Evolutionary conservation across 1,284 basidiomycete genomes (phyloP).

Genomic region (Takashimella tepidaria): DNA sequence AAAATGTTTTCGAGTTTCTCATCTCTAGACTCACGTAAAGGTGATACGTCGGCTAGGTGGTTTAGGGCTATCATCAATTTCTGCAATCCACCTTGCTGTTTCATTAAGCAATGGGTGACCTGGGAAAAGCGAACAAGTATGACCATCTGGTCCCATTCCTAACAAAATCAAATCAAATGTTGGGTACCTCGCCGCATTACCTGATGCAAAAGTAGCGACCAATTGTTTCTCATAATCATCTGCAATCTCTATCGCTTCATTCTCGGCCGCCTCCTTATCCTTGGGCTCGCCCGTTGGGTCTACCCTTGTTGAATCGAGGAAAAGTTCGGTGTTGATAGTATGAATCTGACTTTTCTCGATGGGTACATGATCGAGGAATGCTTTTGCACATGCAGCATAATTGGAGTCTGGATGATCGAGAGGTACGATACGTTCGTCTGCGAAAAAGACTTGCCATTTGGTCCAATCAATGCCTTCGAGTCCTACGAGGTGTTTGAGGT

Average conservation of each 20-base stretch:
- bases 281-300: slow-evolving; percentile 49
- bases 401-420: slow-evolving; percentile 90
- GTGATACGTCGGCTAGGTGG: slow-evolving; percentile 86
- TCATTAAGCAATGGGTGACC: slow-evolving; percentile 79
- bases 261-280: slow-evolving; percentile 37
- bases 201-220: slow-evolving; percentile 81
- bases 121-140: slow-evolving; percentile 96
- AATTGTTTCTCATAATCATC: slow-evolving; percentile 93
- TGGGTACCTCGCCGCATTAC: slow-evolving; percentile 86
- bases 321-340: slow-evolving; percentile 65
- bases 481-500: slow-evolving; percentile 66
- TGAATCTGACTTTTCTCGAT: slow-evolving; percentile 72
- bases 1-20: background rate
- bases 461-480: slow-evolving; percentile 79
- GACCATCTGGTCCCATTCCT: slow-evolving; percentile 90
- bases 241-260: slow-evolving; percentile 72
- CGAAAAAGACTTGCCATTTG: slow-evolving; percentile 97
- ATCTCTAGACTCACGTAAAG: slow-evolving; percentile 35
- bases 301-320: slow-evolving; percentile 50
- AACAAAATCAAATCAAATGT: slow-evolving; percentile 91
- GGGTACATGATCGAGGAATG: slow-evolving; percentile 78
- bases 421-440: slow-evolving; percentile 89
- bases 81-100: slow-evolving; percentile 89
- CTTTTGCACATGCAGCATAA: slow-evolving; percentile 68
- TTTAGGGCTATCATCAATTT: slow-evolving; percentile 89